These are phyloP conservation scores for Aspergillus sp. DNA, from an alignment of 2,329 filamentous ascomycete genomes.

Conservation along the genomic window DNA sequence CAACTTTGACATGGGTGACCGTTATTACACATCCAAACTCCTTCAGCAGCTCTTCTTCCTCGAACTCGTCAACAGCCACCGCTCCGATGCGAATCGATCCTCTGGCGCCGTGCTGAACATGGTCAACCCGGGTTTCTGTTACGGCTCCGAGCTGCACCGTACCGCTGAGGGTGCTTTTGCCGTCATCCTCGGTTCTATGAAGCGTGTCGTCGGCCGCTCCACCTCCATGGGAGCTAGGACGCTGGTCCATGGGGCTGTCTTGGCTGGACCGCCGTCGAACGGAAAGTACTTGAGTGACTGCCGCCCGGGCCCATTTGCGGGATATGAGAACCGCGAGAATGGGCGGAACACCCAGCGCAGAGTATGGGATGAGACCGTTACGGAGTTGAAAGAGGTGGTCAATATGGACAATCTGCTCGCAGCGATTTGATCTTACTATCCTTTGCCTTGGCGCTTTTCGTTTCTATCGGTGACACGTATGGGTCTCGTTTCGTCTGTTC, in stretches of 20 bases:
- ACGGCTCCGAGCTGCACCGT: constrained; percentile 6
- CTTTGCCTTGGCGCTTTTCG: too few relatives aligned
- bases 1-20: constrained; percentile 6
- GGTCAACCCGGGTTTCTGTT: constrained; percentile 17
- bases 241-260: constrained; percentile 8
- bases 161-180: constrained; percentile 2
- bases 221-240: constrained; percentile 12
- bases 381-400: too few relatives aligned
- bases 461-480: too few relatives aligned
- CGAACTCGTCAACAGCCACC: constrained; percentile 1
- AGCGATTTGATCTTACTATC: too few relatives aligned
- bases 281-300: too few relatives aligned
- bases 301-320: too few relatives aligned
- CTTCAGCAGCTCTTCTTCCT: constrained; percentile 6
- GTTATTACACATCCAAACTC: constrained; percentile 8
- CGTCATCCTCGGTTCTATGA: constrained; percentile 2
- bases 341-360: too few relatives aligned
- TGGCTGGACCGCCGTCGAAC: constrained; percentile 1
- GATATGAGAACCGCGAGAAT: too few relatives aligned
- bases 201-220: constrained; percentile 8
- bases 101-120: constrained; percentile 9
- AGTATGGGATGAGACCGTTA: too few relatives aligned
- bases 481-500: too few relatives aligned
- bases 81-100: too few relatives aligned
- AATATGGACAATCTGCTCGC: too few relatives aligned